These are phyloP conservation scores for Beauveria asiatica DNA, from an alignment of 2,329 filamentous ascomycete species.

Conservation along the genomic window DNA sequence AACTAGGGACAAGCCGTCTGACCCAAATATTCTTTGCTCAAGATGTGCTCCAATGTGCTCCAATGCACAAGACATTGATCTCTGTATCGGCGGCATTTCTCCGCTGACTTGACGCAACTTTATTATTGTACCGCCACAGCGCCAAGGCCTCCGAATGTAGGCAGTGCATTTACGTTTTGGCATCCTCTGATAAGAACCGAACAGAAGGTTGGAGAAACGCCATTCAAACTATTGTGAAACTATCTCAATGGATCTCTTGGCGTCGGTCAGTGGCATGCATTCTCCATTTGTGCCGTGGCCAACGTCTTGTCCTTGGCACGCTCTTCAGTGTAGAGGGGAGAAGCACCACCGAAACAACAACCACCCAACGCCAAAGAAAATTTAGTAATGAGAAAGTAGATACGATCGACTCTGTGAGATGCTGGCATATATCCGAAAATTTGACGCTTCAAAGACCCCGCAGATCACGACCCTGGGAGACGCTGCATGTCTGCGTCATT, in stretches of 20 bases:
- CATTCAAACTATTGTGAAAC: background rate
- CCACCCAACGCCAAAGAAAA: too few species aligned
- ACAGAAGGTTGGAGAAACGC: background rate
- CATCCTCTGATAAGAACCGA: background rate
- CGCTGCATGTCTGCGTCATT: background rate
- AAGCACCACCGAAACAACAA: background rate
- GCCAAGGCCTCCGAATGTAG: background rate
- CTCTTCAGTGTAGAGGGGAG: background rate
- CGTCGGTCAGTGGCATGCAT: background rate
- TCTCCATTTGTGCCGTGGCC: background rate
- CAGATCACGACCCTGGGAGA: background rate
- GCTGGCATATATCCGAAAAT: too few species aligned
- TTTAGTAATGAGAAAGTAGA: too few species aligned
- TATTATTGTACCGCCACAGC: background rate
- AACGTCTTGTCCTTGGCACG: slow-evolving; percentile 1
- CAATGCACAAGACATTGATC: background rate
- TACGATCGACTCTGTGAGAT: too few species aligned
- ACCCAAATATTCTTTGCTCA: background rate
- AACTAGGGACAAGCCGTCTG: background rate
- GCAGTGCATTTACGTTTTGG: background rate
- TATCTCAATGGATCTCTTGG: background rate
- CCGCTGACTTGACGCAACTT: background rate
- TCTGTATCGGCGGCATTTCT: background rate
- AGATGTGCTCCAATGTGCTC: background rate
- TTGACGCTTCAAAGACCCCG: background rate